These are phyloP conservation scores for Stylosanthes scabra DNA, from an alignment of 331 rosid species.

Conservation along the genomic window DNA sequence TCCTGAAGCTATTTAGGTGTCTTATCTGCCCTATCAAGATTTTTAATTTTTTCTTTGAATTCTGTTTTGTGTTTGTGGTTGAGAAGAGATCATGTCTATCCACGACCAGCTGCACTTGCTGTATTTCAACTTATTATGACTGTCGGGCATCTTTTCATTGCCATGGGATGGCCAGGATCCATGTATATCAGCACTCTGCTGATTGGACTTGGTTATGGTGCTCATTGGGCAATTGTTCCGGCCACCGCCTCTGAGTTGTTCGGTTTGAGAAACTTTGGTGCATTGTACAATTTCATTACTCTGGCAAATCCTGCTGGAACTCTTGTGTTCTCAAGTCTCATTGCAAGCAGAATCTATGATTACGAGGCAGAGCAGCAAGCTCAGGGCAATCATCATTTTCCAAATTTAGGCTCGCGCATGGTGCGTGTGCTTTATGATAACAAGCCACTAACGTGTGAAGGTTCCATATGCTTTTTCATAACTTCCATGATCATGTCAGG, in stretches of 20 bases:
- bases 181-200: conserved; percentile 71
- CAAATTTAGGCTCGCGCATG: too few relatives aligned
- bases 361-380: conserved; percentile 72
- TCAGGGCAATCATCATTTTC: not conserved
- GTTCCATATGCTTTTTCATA: conserved; percentile 70
- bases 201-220: conserved; percentile 87
- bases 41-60: not conserved
- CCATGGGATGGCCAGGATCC: conserved; percentile 78
- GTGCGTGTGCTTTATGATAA: too few relatives aligned
- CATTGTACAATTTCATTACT: conserved; percentile 78
- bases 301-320: conserved; percentile 82
- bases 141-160: conserved; percentile 64
- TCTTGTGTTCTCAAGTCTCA: conserved; percentile 77
- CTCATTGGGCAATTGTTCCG: conserved; percentile 87
- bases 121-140: conserved; percentile 73
- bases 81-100: conserved; percentile 67
- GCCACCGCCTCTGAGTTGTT: conserved; percentile 89
- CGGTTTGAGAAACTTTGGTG: conserved; percentile 81
- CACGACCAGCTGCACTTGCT: conserved; percentile 72
- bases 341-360: conserved; percentile 82
- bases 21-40: not conserved
- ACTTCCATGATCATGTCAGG: conserved; percentile 70
- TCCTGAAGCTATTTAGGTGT: not conserved
- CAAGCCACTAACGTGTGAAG: conserved; percentile 47
- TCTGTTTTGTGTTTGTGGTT: conserved; percentile 27